phyloP scores from a whole-genome alignment of 176 grass and related monocot genomes.

The Triticum aestivum region DNA sequence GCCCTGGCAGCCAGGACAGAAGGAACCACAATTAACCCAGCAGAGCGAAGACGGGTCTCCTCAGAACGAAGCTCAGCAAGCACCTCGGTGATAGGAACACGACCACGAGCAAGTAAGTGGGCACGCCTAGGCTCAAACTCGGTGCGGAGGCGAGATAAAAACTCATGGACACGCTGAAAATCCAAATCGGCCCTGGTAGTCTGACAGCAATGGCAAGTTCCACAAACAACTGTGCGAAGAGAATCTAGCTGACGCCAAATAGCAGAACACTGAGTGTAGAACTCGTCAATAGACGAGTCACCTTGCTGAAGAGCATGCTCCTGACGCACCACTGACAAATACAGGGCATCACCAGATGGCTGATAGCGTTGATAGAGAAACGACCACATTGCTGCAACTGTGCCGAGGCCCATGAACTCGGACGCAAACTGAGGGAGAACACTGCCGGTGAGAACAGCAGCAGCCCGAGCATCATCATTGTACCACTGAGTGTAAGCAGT shows the following conservation, averaged over 20 bases:
- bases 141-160: neutral
- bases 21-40: neutral
- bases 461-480: too few species aligned
- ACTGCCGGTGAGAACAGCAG: too few species aligned
- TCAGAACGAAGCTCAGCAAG: neutral
- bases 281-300: neutral
- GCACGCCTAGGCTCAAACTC: neutral
- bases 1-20: neutral
- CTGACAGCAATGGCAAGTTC: neutral
- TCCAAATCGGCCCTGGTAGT: too few species aligned
- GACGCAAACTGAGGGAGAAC: too few species aligned
- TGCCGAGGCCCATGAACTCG: too few species aligned
- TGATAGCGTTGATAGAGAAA: too few species aligned
- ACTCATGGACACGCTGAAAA: neutral
- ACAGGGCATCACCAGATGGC: neutral
- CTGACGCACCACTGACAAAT: neutral
- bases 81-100: neutral
- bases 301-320: neutral
- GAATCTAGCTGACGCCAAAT: neutral
- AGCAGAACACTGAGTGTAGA: neutral
- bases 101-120: neutral
- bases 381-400: too few species aligned
- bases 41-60: neutral
- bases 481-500: too few species aligned
- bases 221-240: neutral